Evolutionary conservation across 2,329 filamentous ascomycete genomes (phyloP).

Genomic region (Helicocarpus griseus): DNA sequence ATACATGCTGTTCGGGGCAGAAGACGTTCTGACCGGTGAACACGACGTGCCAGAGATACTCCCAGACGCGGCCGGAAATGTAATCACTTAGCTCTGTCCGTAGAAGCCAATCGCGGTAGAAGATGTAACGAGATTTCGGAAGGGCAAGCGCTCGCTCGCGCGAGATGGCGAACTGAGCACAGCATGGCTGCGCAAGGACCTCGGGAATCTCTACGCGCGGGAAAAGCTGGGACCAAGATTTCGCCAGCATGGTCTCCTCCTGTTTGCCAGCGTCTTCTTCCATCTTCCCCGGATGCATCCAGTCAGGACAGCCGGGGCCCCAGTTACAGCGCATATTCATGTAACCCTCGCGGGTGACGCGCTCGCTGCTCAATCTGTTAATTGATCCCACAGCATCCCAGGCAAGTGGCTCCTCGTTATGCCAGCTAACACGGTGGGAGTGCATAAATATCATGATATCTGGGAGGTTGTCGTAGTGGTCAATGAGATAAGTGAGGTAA

Average conservation of each 20-base stretch:
- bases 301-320: conserved; percentile 49
- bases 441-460: conserved; percentile 54
- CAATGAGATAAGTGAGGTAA: conserved; percentile 54
- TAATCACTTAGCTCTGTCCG: conserved; percentile 47
- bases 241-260: conserved; percentile 38
- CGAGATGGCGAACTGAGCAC: conserved; percentile 54
- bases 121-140: conserved; percentile 45
- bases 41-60: conserved; percentile 56
- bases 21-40: conserved; percentile 42
- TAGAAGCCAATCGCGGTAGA: conserved; percentile 52
- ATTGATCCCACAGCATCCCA: conserved; percentile 44
- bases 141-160: conserved; percentile 46
- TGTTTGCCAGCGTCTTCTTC: conserved; percentile 34
- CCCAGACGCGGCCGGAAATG: conserved; percentile 51
- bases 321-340: conserved; percentile 52
- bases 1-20: conserved; percentile 44
- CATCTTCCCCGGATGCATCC: conserved; percentile 41
- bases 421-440: conserved; percentile 47
- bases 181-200: conserved; percentile 52
- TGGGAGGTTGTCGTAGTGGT: conserved; percentile 50
- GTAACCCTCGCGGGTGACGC: conserved; percentile 45
- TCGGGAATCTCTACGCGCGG: conserved; percentile 34
- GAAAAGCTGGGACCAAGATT: conserved; percentile 41
- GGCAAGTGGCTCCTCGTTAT: conserved; percentile 47
- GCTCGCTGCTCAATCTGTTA: conserved; percentile 41